phyloP scores from a whole-genome alignment of 345 rosid species.

The Arabidopsis thaliana region TAIR10.1 NC_003076.8:351501-352000 shows the following conservation, averaged over 20 bases:
- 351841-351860: constrained; percentile 35
- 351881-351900: constrained; percentile 43
- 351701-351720: background rate
- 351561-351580: constrained; percentile 64
- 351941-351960: constrained; percentile 40
- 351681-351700: constrained; percentile 19
- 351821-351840: constrained; percentile 32
- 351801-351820: constrained; percentile 38
- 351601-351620: constrained; percentile 39
- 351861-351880: constrained; percentile 45
- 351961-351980: constrained; percentile 40
- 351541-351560: constrained; percentile 50
- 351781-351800: constrained; percentile 33
- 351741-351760: constrained; percentile 43
- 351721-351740: background rate
- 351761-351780: constrained; percentile 31
- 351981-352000: constrained; percentile 42
- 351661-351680: constrained; percentile 25
- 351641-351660: constrained; percentile 45
- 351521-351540: constrained; percentile 66
- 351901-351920: constrained; percentile 35
- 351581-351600: constrained; percentile 64
- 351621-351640: constrained; percentile 38
- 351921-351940: constrained; percentile 35
- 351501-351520: constrained; percentile 54